A percentile compares a stretch with the other conserved stretches of the same genome.
These are phyloP conservation scores for Leccinellum rugosiceps DNA, from an alignment of 768 basidiomycete species.

Conservation along the genomic window DNA sequence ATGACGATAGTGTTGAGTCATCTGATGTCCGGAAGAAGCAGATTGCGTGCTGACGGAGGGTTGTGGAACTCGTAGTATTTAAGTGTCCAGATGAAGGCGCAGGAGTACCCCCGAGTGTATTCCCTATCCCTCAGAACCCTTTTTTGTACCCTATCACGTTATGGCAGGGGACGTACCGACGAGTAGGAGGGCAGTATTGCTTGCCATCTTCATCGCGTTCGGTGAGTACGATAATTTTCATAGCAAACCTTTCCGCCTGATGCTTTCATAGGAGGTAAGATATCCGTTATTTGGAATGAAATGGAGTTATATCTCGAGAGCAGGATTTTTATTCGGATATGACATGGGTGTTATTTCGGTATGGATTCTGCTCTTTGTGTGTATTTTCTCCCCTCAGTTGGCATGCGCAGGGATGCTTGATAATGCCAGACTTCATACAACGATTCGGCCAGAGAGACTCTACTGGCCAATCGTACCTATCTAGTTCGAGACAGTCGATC, in stretches of 20 bases:
- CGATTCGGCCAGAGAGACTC: conserved; percentile 58
- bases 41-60: not conserved
- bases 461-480: conserved; percentile 49
- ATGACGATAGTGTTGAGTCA: conserved; percentile 8
- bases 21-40: conserved; percentile 11
- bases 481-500: conserved; percentile 65
- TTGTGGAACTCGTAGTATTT: conserved; percentile 7
- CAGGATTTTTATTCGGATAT: conserved; percentile 68
- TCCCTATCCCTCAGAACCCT: not conserved
- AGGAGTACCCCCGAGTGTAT: not conserved
- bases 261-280: conserved; percentile 19
- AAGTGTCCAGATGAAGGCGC: not conserved
- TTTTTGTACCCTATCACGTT: not conserved
- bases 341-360: conserved; percentile 78
- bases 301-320: not conserved
- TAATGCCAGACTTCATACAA: conserved; percentile 73
- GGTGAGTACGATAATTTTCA: conserved; percentile 39
- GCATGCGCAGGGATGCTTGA: conserved; percentile 59
- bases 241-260: not conserved
- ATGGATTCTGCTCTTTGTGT: conserved; percentile 13
- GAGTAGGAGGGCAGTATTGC: conserved; percentile 59
- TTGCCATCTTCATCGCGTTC: conserved; percentile 72
- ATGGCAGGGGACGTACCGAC: conserved; percentile 49
- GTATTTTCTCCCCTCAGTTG: conserved; percentile 1
- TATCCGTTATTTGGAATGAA: not conserved